These are phyloP conservation scores for Piloderma croceum DNA, from an alignment of 768 basidiomycete genomes.

Conservation along the genomic window DNA sequence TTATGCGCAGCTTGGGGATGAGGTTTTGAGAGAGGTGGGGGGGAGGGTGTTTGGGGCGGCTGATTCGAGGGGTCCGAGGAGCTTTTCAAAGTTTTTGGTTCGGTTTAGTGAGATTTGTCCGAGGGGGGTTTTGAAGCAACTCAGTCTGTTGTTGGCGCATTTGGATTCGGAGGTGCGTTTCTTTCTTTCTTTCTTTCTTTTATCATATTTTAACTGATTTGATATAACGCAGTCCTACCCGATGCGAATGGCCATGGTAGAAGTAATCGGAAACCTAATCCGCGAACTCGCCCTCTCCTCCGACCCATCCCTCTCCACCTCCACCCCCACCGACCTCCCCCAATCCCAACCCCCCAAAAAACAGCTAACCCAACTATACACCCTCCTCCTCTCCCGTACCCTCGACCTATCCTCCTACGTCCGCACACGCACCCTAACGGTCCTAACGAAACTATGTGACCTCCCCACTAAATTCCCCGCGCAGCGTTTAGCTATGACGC, in stretches of 20 bases:
- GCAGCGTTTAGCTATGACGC: conserved; percentile 70
- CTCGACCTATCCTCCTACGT: conserved; percentile 89
- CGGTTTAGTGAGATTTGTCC: conserved; percentile 74
- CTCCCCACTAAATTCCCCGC: conserved; percentile 79
- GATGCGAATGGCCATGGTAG: conserved; percentile 92
- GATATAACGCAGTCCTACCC: conserved; percentile 94
- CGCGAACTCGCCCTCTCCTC: conserved; percentile 62
- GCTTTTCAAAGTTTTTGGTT: conserved; percentile 80
- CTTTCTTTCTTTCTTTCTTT: background rate
- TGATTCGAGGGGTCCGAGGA: conserved; percentile 83
- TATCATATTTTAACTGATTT: background rate
- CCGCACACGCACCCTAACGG: conserved; percentile 78
- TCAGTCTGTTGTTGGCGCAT: conserved; percentile 76
- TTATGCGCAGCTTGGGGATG: conserved; percentile 83
- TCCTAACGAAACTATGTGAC: conserved; percentile 72
- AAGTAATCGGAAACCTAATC: conserved; percentile 83
- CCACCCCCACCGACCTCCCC: conserved; percentile 21
- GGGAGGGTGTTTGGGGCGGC: conserved; percentile 69
- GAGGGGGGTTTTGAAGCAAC: conserved; percentile 82
- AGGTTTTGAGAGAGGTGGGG: conserved; percentile 84
- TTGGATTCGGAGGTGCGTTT: conserved; percentile 81
- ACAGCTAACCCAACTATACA: conserved; percentile 76
- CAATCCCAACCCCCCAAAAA: conserved; percentile 53
- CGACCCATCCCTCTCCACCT: conserved; percentile 41
- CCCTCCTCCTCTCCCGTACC: conserved; percentile 79